Base-by-base conservation (phyloP, 2,329 filamentous ascomycete species). In the Cordyceps cateniannulata region DNA sequence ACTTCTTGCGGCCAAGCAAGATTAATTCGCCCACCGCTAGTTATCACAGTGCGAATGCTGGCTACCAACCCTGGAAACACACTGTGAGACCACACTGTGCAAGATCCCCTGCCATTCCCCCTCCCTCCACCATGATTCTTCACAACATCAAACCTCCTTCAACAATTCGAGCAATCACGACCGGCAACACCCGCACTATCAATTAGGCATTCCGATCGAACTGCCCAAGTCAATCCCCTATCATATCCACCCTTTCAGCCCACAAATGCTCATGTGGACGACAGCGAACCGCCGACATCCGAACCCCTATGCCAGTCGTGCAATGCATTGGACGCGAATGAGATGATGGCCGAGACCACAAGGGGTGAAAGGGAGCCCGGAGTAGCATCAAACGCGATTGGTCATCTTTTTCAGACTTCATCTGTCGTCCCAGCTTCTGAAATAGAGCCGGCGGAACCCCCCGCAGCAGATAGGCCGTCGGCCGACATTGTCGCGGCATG, bases 291-390 rank as follows among this genome's bases (percentile, higher is more conserved):
- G 22, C 40, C 32, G 40, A 49, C 20, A 14, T 35, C 10, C 25
- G 8, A 51, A 29, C 40, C 40, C 40, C 35, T n/a, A 24, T 47
- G 57, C 48, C 12, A 22, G 38, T n/a, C 35, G 47, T 24, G 40
- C 48, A 9, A 59, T 59, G 57, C 57, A 32, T 32, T 45, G 40
- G 57, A 29, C 35, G 38, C 57, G 29, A 24, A 50, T 50, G 45
- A 58, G 55, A 59, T 59, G 48, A 52, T 59, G 57, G 49, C 40
- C 3, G 57, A 53, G 57, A 52, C 38, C n/a, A 47, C 45, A 32
- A 45, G 47, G 22, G 24, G 48, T n/a, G 27, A 35, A 9, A 10
- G 18, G 38, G 25, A 42, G 20, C 27, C 25, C 38, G 14, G n/a
- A 20, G 22, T 16, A 4, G 24, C 45, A 22, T 35, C 35, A 2